Evolutionary conservation across 192 early-diverging fungal species (phyloP).

Genomic region (Kappamyces sp.): DNA sequence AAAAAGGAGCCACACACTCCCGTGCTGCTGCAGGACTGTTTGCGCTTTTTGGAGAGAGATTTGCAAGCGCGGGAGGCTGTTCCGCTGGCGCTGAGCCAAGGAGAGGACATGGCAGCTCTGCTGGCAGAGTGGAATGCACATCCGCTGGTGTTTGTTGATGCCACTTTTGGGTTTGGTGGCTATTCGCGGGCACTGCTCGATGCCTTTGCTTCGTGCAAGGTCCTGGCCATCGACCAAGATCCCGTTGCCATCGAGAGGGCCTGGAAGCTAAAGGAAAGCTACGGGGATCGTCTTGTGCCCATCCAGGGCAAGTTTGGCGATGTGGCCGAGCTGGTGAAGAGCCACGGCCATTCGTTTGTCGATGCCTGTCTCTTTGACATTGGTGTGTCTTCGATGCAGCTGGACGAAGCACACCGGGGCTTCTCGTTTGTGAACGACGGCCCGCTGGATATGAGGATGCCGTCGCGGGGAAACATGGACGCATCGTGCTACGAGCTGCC

Average conservation of each 20-base stretch:
- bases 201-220: constrained; percentile 40
- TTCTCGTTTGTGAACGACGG: constrained; percentile 64
- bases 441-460: constrained; percentile 76
- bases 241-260: constrained; percentile 57
- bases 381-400: constrained; percentile 66
- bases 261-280: constrained; percentile 28
- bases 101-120: too few species aligned
- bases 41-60: too few species aligned
- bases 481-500: constrained; percentile 33
- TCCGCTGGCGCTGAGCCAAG: too few species aligned
- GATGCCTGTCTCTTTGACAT: constrained; percentile 73
- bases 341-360: constrained; percentile 20
- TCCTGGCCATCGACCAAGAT: constrained; percentile 70
- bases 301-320: constrained; percentile 46
- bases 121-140: background rate
- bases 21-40: too few species aligned
- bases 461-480: constrained; percentile 25
- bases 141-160: constrained; percentile 49
- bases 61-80: too few species aligned
- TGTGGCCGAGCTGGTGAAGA: constrained; percentile 27
- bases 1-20: too few species aligned
- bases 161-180: constrained; percentile 71
- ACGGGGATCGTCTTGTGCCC: background rate
- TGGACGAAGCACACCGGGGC: constrained; percentile 57
- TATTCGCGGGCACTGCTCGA: constrained; percentile 64